Conservation (phyloP, 169 alveolate genomes). For the Eimeria nieschulzi region DNA sequence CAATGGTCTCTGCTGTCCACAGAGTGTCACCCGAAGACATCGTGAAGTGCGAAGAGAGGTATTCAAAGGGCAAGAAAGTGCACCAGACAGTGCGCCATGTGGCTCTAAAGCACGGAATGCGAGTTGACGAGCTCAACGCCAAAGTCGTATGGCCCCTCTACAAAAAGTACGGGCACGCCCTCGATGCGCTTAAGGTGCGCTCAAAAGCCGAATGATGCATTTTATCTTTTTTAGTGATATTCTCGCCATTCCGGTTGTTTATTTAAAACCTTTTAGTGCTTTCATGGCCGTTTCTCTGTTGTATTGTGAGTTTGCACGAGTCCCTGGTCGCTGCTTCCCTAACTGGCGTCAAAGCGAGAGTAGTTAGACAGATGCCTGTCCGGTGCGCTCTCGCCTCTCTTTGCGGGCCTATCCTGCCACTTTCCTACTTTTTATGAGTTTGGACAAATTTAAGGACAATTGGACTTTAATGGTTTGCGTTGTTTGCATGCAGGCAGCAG, state of each 20-base stretch:
- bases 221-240: neutral
- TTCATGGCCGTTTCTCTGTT: neutral
- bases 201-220: neutral
- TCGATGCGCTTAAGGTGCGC: constrained; percentile 93
- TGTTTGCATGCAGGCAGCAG: constrained; percentile 86
- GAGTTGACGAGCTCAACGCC: constrained; percentile 93
- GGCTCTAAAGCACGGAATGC: constrained; percentile 88
- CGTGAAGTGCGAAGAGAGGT: constrained; percentile 91
- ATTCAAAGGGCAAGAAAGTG: constrained; percentile 93
- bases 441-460: neutral
- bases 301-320: neutral
- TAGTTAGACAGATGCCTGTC: neutral
- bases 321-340: neutral
- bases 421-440: neutral
- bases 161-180: constrained; percentile 94
- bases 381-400: neutral
- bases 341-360: neutral
- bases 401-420: constrained; percentile 4
- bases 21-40: constrained; percentile 96
- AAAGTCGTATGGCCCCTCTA: constrained; percentile 96
- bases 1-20: constrained; percentile 31
- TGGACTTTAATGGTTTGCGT: neutral
- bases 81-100: constrained; percentile 95
- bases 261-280: neutral
- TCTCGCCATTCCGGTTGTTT: neutral